Evolutionary conservation across 1,139 yeast genomes (phyloP).

Genomic region (Geotrichum siamense): DNA sequence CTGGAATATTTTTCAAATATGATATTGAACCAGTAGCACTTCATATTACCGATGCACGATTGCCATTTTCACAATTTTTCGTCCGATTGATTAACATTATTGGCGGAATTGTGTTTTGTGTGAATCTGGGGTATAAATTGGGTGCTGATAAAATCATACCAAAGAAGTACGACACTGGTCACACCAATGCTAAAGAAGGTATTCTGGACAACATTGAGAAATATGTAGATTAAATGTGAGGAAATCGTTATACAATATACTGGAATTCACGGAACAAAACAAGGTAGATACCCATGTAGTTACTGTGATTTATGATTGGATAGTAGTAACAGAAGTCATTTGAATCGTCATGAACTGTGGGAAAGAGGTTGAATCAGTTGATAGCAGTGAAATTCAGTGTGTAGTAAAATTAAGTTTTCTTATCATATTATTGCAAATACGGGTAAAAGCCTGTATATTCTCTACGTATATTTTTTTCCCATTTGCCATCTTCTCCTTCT

Average conservation of each 20-base stretch:
- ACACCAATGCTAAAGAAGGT: constrained; percentile 15
- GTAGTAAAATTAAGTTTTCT: not conserved
- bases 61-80: constrained; percentile 71
- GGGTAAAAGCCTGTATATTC: too few relatives aligned
- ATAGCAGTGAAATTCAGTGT: not conserved
- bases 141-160: constrained; percentile 32
- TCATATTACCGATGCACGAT: constrained; percentile 58
- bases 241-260: too few relatives aligned
- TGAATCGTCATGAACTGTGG: too few relatives aligned
- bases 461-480: too few relatives aligned
- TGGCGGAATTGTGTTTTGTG: constrained; percentile 60
- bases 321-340: too few relatives aligned
- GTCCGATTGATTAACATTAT: constrained; percentile 70
- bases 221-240: constrained; percentile 1
- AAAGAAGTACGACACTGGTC: constrained; percentile 10
- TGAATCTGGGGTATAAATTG: constrained; percentile 35
- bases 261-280: too few relatives aligned
- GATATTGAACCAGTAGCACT: constrained; percentile 84
- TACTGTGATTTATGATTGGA: too few relatives aligned
- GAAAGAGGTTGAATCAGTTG: not conserved
- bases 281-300: too few relatives aligned
- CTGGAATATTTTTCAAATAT: constrained; percentile 79
- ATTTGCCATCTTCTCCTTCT: too few relatives aligned
- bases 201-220: constrained; percentile 14
- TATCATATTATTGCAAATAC: not conserved